Evolutionary conservation across 805 yeast species (phyloP).

Genomic region (Cyberlindnera euphorbiiphila): DNA sequence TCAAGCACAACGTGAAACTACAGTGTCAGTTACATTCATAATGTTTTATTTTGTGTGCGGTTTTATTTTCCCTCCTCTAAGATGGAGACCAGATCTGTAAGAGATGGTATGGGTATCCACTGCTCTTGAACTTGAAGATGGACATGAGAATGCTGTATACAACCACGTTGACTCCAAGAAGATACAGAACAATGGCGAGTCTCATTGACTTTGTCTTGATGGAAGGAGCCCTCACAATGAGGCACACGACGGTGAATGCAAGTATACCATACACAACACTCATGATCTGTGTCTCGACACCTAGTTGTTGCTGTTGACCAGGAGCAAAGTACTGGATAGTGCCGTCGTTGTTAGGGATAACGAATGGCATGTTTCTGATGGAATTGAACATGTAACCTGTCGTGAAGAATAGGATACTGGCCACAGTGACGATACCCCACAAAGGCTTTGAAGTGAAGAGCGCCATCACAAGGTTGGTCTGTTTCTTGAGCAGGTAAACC

Average conservation of each 20-base stretch:
- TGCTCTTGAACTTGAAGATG: slow-evolving; percentile 66
- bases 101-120: slow-evolving; percentile 73
- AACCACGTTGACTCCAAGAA: slow-evolving; percentile 45
- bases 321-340: slow-evolving; percentile 41
- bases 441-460: slow-evolving; percentile 49
- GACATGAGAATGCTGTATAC: slow-evolving; percentile 60
- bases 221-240: slow-evolving; percentile 55
- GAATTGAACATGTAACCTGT: slow-evolving; percentile 93
- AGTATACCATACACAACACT: slow-evolving; percentile 69
- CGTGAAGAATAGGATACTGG: slow-evolving; percentile 64
- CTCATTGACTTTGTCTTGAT: slow-evolving; percentile 43
- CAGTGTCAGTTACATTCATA: no score
- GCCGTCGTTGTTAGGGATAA: slow-evolving; percentile 40
- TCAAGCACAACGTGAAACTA: no score
- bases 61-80: not conserved
- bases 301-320: slow-evolving; percentile 76
- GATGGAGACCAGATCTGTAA: slow-evolving; percentile 34
- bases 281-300: slow-evolving; percentile 85
- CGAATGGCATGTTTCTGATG: slow-evolving; percentile 63
- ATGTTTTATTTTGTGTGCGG: no score
- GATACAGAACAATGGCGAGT: slow-evolving; percentile 42
- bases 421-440: slow-evolving; percentile 72
- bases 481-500: slow-evolving; percentile 29
- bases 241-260: slow-evolving; percentile 53
- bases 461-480: slow-evolving; percentile 32